Evolutionary conservation across 768 basidiomycete species (phyloP), one percentile per base, ranked within the genome.

Genomic region (Pleurotus platypus): DNA sequence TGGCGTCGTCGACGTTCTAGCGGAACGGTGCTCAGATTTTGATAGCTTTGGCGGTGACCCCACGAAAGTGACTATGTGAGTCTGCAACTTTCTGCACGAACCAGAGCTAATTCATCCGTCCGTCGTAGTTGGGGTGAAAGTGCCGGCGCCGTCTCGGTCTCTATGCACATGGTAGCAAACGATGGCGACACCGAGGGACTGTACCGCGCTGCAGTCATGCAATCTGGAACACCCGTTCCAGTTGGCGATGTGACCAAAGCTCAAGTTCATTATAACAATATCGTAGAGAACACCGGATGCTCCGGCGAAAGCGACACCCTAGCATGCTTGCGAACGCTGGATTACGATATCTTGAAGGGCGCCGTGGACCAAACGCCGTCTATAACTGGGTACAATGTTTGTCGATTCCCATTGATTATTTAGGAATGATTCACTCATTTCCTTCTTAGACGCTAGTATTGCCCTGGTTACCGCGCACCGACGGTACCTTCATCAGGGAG

Each of bases 11-110:
- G 11, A 9, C 30, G 11, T 35, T 11, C 7, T 0, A 11, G 9
- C 30, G 12, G 30, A 9, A 35, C 8, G 2, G 30, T 35, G 30
- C 30, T 35, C 30, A 35, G 3, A 9, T 35, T 11, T 9, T 2
- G 9, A 35, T 35, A 24, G 20, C 46, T 89, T 87, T 56, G 85
- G 86, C 3, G 86, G 86, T 9, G 81, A 88, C 66, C 75, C 78
- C 4, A 60, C 62, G 0, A 80, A 78, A 56, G 83, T 83, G 13
- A 80, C 78, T 0, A 72, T 83, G 79, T 81, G 60, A 16, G 67
- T 60, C 12, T 26, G 38, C 2, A 2, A 18, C 55, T 38, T 27
- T 45, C 9, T 49, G 16, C 4, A 18, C 11, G 1, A 26, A 2
- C 15, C 2, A 46, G 4, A 5, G 0, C 16, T 57, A 5, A 46